A percentile compares a stretch with the other conserved stretches of the same genome.
These are phyloP conservation scores for Bathelium albidoporum DNA, from an alignment of 495 filamentous ascomycete genomes.

Conservation along the genomic window DNA sequence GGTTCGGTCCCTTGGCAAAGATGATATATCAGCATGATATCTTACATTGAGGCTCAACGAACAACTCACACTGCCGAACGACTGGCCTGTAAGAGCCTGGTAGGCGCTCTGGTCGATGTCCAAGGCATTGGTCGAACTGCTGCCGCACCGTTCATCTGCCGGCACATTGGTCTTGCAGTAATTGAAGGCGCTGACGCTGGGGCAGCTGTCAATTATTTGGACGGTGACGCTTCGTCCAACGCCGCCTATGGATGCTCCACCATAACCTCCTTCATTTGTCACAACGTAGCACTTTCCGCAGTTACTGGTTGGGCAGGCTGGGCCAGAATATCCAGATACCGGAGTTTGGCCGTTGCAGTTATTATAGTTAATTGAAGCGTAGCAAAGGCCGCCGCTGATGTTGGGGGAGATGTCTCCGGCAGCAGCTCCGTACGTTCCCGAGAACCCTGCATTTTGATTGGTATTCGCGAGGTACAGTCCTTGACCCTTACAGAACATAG, in stretches of 20 bases:
- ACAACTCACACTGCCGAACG: not conserved
- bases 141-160: not conserved
- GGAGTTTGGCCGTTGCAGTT: slow-evolving; percentile 16
- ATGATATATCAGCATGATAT: not conserved
- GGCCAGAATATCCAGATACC: slow-evolving; percentile 8
- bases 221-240: slow-evolving; percentile 17
- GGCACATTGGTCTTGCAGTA: slow-evolving; percentile 19
- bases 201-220: slow-evolving; percentile 20
- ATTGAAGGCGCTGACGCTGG: slow-evolving; percentile 13
- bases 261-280: slow-evolving; percentile 14
- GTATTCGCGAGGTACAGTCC: not conserved
- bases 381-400: slow-evolving; percentile 18
- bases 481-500: not conserved
- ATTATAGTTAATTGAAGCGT: slow-evolving; percentile 11
- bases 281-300: slow-evolving; percentile 21
- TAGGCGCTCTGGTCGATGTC: not conserved
- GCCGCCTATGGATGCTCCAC: not conserved
- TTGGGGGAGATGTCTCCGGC: slow-evolving; percentile 20
- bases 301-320: slow-evolving; percentile 13
- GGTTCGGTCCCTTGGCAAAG: not conserved
- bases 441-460: not conserved
- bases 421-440: slow-evolving; percentile 19
- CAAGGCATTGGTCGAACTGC: not conserved
- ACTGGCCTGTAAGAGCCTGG: not conserved
- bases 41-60: not conserved